These are phyloP conservation scores for Myriosclerotinia duriaeana DNA, from an alignment of 2,329 filamentous ascomycete genomes.

Conservation along the genomic window DNA sequence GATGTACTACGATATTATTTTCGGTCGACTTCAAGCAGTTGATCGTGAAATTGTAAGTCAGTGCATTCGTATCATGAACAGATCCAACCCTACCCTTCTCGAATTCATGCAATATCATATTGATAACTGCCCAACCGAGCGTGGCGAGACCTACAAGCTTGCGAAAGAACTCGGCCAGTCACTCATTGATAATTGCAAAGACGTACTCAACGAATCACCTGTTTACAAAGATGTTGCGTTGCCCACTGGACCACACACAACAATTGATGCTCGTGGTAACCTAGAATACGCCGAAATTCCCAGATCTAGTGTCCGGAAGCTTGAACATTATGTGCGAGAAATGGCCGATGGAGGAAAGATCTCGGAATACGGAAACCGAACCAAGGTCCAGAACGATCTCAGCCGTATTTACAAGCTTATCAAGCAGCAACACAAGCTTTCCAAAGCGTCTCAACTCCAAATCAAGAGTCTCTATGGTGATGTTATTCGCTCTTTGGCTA, in stretches of 20 bases:
- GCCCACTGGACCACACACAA: conserved; percentile 88
- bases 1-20: conserved; percentile 99
- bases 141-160: conserved; percentile 96
- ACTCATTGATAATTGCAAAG: conserved; percentile 96
- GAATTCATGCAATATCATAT: conserved; percentile 99
- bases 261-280: conserved; percentile 88
- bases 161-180: conserved; percentile 91
- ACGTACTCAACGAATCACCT: conserved; percentile 78
- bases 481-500: conserved; percentile 87
- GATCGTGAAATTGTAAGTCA: conserved; percentile 98
- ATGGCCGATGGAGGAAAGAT: conserved; percentile 99
- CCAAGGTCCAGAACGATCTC: conserved; percentile 95
- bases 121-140: conserved; percentile 94
- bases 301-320: conserved; percentile 85
- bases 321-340: conserved; percentile 97
- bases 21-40: conserved; percentile 86
- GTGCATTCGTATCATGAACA: conserved; percentile 99
- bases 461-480: conserved; percentile 95
- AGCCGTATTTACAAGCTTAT: conserved; percentile 97
- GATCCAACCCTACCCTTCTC: conserved; percentile 89
- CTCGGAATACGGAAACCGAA: conserved; percentile 96
- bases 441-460: conserved; percentile 92
- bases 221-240: conserved; percentile 95
- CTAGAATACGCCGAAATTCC: conserved; percentile 88
- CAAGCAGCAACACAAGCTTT: conserved; percentile 96